Evolutionary conservation across 2,329 filamentous ascomycete species (phyloP).

Genomic region (Pseudogymnoascus sp.): DNA sequence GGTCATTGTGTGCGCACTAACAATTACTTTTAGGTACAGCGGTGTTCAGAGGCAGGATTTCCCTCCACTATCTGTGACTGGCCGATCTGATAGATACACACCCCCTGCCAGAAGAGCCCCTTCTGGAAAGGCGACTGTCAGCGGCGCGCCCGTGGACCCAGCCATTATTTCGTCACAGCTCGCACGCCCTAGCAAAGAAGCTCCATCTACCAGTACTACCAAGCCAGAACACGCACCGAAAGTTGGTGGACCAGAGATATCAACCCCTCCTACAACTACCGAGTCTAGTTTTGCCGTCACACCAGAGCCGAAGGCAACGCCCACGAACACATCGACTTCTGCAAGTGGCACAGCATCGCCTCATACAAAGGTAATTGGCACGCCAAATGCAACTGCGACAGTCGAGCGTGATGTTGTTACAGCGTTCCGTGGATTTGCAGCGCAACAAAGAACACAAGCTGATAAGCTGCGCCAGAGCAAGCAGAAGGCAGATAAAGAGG

Average conservation of each 20-base stretch:
- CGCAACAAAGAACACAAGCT: conserved; percentile 45
- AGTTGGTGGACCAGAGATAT: conserved; percentile 20
- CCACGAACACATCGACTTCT: conserved; percentile 26
- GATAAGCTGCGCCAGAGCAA: conserved; percentile 52
- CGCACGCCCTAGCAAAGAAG: conserved; percentile 35
- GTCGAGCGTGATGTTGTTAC: conserved; percentile 55
- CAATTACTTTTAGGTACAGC: conserved; percentile 58
- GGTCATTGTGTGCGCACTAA: conserved; percentile 14
- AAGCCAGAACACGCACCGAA: conserved; percentile 16
- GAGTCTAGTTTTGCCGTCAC: conserved; percentile 20
- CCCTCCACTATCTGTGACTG: conserved; percentile 48
- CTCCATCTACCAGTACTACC: conserved; percentile 22
- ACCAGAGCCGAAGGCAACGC: conserved; percentile 27
- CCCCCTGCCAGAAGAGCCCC: conserved; percentile 82
- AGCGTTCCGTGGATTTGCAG: conserved; percentile 58
- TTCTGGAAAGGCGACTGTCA: conserved; percentile 62
- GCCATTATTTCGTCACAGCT: conserved; percentile 88
- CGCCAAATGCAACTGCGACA: conserved; percentile 50
- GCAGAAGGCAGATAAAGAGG: conserved; percentile 70
- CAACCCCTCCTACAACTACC: conserved; percentile 25
- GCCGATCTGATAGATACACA: conserved; percentile 66
- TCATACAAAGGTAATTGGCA: conserved; percentile 26
- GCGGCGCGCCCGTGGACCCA: conserved; percentile 73
- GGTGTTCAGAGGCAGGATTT: conserved; percentile 76
- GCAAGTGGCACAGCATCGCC: conserved; percentile 28